Conservation (phyloP, 169 alveolate species). For the Cryptosporidium viatorum region DNA sequence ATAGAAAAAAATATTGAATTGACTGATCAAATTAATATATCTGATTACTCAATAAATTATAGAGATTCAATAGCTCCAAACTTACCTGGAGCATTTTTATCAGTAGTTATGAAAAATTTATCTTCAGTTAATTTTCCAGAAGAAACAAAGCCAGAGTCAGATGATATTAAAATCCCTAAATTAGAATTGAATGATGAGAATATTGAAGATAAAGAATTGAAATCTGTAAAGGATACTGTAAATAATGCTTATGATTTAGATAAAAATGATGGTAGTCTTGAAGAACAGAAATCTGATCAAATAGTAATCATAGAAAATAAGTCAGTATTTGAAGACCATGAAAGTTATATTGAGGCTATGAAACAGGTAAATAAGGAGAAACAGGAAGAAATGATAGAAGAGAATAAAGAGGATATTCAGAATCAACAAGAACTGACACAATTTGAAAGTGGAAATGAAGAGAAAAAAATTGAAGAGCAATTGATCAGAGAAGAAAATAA, state of each 20-base stretch:
- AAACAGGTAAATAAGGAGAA: not conserved
- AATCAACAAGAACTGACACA: not conserved
- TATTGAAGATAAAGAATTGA: not conserved
- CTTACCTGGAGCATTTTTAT: slow-evolving; percentile 67
- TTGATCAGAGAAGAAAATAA: not conserved
- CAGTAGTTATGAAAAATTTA: slow-evolving; percentile 65
- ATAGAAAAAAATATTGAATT: slow-evolving; percentile 11
- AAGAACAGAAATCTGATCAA: not conserved
- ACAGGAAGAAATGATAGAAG: not conserved
- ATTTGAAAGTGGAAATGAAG: too few species aligned
- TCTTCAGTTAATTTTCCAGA: slow-evolving; percentile 61
- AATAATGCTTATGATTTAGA: not conserved
- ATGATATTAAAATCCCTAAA: not conserved
- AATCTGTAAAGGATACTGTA: not conserved
- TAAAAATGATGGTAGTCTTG: not conserved
- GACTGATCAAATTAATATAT: slow-evolving; percentile 36
- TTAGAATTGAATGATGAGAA: not conserved
- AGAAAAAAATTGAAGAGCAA: too few species aligned
- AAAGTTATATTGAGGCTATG: not conserved
- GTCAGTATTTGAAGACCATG: not conserved
- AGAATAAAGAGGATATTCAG: not conserved
- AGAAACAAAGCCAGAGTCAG: not conserved
- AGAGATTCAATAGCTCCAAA: slow-evolving; percentile 70
- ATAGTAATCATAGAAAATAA: too few species aligned
- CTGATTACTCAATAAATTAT: slow-evolving; percentile 18